A percentile compares a stretch with the other conserved stretches of the same genome.
These are phyloP conservation scores for Mycena amicta DNA, from an alignment of 768 basidiomycete genomes.

Conservation along the genomic window DNA sequence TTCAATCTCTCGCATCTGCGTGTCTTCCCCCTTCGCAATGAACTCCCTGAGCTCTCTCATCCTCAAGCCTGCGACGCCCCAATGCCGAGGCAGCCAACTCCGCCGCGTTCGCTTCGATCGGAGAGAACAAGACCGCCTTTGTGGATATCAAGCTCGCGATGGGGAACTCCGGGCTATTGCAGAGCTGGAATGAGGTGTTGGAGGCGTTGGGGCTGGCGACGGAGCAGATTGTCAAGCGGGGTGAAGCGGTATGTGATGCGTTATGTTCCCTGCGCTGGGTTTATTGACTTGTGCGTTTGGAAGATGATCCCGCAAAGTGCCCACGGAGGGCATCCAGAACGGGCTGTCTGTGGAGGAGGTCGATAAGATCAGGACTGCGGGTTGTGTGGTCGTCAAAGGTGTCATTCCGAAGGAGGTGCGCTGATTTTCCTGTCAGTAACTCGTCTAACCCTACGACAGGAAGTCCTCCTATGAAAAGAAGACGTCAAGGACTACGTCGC, in stretches of 20 bases:
- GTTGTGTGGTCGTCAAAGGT: constrained; percentile 58
- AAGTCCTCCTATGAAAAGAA: constrained; percentile 62
- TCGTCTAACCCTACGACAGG: constrained; percentile 32
- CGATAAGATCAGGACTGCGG: constrained; percentile 49
- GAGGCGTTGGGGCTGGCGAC: constrained; percentile 47
- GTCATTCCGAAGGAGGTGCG: constrained; percentile 56
- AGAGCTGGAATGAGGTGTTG: constrained; percentile 61
- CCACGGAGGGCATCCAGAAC: constrained; percentile 43
- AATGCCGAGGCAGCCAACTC: no score
- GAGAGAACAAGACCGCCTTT: no score
- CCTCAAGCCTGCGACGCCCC: no score
- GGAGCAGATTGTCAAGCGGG: constrained; percentile 47
- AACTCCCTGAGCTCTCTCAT: no score
- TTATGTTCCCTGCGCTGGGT: no score
- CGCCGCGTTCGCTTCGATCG: no score
- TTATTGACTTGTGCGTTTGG: no score
- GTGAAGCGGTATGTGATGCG: constrained; percentile 58
- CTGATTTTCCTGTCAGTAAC: constrained; percentile 25
- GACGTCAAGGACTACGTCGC: constrained; percentile 56
- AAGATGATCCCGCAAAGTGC: constrained; percentile 57
- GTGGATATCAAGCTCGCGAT: no score
- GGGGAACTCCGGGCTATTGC: no score
- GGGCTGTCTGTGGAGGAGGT: constrained; percentile 52
- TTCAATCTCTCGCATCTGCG: no score
- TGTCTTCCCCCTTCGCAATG: no score